Percentiles rank a stretch among this genome's conserved stretches.
These are phyloP conservation scores for Rachicladosporium sp. DNA, from an alignment of 2,329 filamentous ascomycete genomes.

Conservation along the genomic window DNA sequence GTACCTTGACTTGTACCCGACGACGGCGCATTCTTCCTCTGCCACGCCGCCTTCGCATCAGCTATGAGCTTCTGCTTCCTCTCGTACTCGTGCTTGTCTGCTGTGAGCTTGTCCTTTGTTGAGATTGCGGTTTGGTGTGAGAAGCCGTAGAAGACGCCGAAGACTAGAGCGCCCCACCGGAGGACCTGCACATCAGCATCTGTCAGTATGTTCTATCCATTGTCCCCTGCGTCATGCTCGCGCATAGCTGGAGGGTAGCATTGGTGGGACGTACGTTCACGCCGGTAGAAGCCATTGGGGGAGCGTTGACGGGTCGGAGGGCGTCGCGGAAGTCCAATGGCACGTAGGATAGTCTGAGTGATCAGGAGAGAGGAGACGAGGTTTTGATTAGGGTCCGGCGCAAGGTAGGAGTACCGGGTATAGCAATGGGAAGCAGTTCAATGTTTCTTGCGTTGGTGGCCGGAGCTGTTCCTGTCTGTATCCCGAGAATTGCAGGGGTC, in stretches of 20 bases:
- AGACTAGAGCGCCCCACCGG: conserved; percentile 85
- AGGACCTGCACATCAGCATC: conserved; percentile 55
- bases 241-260: neutral
- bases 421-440: neutral
- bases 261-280: conserved; percentile 13
- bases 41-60: conserved; percentile 83
- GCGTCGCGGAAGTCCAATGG: conserved; percentile 3
- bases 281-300: conserved; percentile 17
- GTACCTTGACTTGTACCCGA: conserved; percentile 17
- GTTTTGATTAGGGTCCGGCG: too few species aligned
- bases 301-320: neutral
- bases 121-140: conserved; percentile 79
- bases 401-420: too few species aligned
- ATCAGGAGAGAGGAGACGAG: too few species aligned
- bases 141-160: conserved; percentile 91
- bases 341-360: too few species aligned
- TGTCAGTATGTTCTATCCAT: too few species aligned
- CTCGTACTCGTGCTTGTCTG: conserved; percentile 70
- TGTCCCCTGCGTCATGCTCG: too few species aligned
- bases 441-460: neutral
- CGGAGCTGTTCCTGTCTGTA: neutral
- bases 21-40: conserved; percentile 56
- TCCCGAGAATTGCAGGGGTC: neutral
- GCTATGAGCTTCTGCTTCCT: conserved; percentile 86
- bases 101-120: conserved; percentile 55